Percentiles rank a stretch among this genome's conserved stretches.
phyloP scores from a whole-genome alignment of 257 asterid genomes.

The Eustoma russellianum region DNA sequence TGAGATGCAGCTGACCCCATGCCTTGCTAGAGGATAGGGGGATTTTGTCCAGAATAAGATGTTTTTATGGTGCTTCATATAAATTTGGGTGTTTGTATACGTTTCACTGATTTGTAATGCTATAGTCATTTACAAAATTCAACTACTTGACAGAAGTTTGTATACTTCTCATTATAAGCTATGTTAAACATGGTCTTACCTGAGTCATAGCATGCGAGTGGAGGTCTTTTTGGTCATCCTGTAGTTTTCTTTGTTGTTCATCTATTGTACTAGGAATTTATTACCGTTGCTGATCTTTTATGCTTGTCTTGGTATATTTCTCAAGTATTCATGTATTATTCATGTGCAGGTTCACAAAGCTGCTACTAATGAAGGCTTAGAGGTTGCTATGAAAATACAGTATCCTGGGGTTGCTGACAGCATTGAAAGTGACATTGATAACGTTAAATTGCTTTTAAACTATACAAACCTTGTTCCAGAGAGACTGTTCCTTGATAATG shows the following conservation, averaged over 20 bases:
- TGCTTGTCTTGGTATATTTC: not conserved
- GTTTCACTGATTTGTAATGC: too few relatives aligned
- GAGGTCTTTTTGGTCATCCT: not conserved
- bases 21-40: too few relatives aligned
- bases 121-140: too few relatives aligned
- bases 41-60: too few relatives aligned
- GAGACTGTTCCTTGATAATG: conserved; percentile 71
- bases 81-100: too few relatives aligned
- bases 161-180: not conserved
- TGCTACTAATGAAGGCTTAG: conserved; percentile 69
- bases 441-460: conserved; percentile 65
- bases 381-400: conserved; percentile 92
- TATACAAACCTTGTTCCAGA: conserved; percentile 88
- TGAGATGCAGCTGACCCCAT: too few relatives aligned
- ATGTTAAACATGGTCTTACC: not conserved
- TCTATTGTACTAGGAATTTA: too few relatives aligned
- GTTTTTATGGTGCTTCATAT: too few relatives aligned
- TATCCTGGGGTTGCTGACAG: conserved; percentile 99
- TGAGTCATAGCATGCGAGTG: too few relatives aligned
- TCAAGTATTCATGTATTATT: not conserved
- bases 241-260: too few relatives aligned
- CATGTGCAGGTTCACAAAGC: conserved; percentile 72
- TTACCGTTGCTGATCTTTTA: not conserved
- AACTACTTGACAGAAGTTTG: too few relatives aligned
- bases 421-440: conserved; percentile 93